Percentiles rank a stretch among this genome's conserved stretches.
phyloP scores from a whole-genome alignment of 108 stramenopile species.

The Bacterosira constricta region DNA sequence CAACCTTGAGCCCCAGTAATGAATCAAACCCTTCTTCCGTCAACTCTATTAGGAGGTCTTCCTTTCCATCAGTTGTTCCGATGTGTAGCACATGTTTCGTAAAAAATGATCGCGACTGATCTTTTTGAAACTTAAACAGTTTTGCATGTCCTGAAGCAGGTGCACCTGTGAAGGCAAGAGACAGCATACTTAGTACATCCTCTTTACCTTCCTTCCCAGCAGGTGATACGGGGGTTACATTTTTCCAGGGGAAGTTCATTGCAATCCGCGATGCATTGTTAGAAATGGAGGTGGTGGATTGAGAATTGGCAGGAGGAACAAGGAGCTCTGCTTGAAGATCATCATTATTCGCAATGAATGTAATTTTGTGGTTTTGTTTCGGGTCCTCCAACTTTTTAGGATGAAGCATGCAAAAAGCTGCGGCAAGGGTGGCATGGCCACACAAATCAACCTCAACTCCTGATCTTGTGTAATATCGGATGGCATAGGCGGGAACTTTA shows the following conservation, averaged over 20 bases:
- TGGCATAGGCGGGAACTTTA: constrained; percentile 14
- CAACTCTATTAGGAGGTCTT: constrained; percentile 81
- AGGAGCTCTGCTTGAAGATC: constrained; percentile 40
- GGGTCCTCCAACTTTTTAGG: constrained; percentile 20
- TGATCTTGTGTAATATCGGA: constrained; percentile 76
- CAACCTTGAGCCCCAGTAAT: constrained; percentile 35
- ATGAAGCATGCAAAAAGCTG: constrained; percentile 63
- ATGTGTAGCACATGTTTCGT: constrained; percentile 51
- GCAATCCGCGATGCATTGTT: constrained; percentile 43
- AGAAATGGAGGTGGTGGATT: not conserved
- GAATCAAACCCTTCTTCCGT: constrained; percentile 69
- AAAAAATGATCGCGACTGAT: constrained; percentile 36
- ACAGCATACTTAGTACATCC: constrained; percentile 61
- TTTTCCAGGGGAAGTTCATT: constrained; percentile 54
- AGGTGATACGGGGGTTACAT: constrained; percentile 28
- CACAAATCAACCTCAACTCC: constrained; percentile 90
- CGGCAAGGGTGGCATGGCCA: constrained; percentile 88
- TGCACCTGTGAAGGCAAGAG: constrained; percentile 50
- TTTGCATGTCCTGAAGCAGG: constrained; percentile 2
- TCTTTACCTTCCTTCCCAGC: constrained; percentile 23
- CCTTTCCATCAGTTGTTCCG: constrained; percentile 66
- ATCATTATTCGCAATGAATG: constrained; percentile 67
- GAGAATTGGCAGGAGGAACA: not conserved
- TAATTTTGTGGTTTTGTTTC: constrained; percentile 31
- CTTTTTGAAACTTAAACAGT: constrained; percentile 27